Evolutionary conservation across 768 basidiomycete genomes (phyloP), one percentile per base, ranked within the genome.

Genomic region (Baorangia bicolor): DNA sequence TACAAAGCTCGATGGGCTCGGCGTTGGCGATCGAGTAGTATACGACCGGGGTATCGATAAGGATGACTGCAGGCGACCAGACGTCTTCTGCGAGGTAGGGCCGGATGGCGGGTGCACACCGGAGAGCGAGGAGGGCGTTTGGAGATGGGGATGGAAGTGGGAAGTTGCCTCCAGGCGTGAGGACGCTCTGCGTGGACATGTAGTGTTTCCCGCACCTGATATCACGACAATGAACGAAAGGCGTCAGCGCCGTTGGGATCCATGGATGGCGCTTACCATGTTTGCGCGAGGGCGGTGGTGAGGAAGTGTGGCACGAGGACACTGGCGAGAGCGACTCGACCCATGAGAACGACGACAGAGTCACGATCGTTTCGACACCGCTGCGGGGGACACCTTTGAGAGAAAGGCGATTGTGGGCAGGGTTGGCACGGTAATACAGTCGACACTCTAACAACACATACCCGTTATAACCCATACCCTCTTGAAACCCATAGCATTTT

Each of bases 1-100:
- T n/a, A n/a, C n/a, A n/a, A n/a, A n/a, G n/a, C n/a, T n/a, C n/a
- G n/a, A n/a, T n/a, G n/a, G n/a, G n/a, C n/a, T n/a, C n/a, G n/a
- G n/a, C n/a, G n/a, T n/a, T n/a, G n/a, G n/a, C n/a, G n/a, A n/a
- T n/a, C n/a, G n/a, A n/a, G n/a, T n/a, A n/a, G n/a, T n/a, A n/a
- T n/a, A n/a, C n/a, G n/a, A n/a, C n/a, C n/a, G n/a, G n/a, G n/a
- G 82, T 68, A 47, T 86, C 83, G 38, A 86, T 71, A 37, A 86
- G 70, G 51, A 86, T 73, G 13, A 76, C 74, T 14, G 77, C 73
- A 3, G 75, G 71, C 5, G 75, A 73, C 28, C 64, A 61, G 25
- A 72, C 69, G n/a, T n/a, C n/a, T n/a, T n/a, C n/a, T n/a, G n/a
- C n/a, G n/a, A n/a, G n/a, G n/a, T n/a, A n/a, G n/a, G n/a, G n/a